A percentile compares a stretch with the other conserved stretches of the same genome.
These are phyloP conservation scores for Aspergillus fumigatus DNA, from an alignment of 2,329 filamentous ascomycete genomes.

Conservation along the genomic window DNA sequence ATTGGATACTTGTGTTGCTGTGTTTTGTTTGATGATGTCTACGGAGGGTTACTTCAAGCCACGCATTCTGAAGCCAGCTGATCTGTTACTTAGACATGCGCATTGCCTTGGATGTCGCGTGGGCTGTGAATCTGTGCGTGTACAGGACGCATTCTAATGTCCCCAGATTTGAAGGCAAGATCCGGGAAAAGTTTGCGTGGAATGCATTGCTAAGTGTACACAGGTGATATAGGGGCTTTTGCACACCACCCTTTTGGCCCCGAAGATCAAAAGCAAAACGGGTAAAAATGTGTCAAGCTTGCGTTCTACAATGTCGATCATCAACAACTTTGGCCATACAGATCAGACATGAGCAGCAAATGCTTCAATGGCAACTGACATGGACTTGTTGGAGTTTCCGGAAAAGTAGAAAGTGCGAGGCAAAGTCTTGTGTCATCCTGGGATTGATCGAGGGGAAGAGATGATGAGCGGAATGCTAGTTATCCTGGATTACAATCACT, in stretches of 20 bases:
- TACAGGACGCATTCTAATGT: slow-evolving; percentile 11
- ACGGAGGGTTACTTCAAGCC: not conserved
- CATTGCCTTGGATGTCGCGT: slow-evolving; percentile 2
- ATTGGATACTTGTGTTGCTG: not conserved
- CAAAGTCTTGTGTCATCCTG: not conserved
- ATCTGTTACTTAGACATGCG: not conserved
- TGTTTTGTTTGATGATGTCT: not conserved
- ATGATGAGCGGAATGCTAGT: not conserved
- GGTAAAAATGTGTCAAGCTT: slow-evolving; percentile 8
- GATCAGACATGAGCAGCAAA: slow-evolving; percentile 1
- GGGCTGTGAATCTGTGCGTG: slow-evolving; percentile 7
- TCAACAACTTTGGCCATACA: slow-evolving; percentile 4
- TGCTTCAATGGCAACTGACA: not conserved
- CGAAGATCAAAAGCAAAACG: slow-evolving; percentile 6
- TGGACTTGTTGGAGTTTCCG: not conserved
- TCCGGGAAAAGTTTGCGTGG: not conserved
- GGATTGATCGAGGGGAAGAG: not conserved
- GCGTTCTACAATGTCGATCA: slow-evolving; percentile 12
- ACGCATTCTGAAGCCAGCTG: not conserved
- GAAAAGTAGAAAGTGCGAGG: not conserved
- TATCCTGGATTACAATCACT: not conserved
- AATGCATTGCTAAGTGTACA: not conserved
- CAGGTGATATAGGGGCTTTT: not conserved
- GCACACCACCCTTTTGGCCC: not conserved
- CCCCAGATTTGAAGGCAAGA: slow-evolving; percentile 7